A percentile compares a stretch with the other conserved stretches of the same genome.
These are phyloP conservation scores for Cyberlindnera xishuangbannaensis DNA, from an alignment of 805 yeast genomes.

Conservation along the genomic window DNA sequence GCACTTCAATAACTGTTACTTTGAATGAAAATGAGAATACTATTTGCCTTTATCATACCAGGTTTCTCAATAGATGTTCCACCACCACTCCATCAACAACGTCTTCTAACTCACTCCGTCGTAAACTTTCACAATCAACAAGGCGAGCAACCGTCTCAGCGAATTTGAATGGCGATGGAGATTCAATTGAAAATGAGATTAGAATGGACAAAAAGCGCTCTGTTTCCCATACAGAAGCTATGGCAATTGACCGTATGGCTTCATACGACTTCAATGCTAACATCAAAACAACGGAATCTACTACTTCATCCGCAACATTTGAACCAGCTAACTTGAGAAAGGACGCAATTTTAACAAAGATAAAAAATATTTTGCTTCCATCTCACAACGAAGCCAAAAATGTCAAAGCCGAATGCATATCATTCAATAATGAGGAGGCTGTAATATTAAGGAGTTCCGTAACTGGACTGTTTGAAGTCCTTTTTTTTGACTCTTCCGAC, in stretches of 20 bases:
- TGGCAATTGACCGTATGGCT: slow-evolving; percentile 41
- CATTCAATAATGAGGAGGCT: slow-evolving; percentile 53
- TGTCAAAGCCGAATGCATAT: slow-evolving; percentile 34
- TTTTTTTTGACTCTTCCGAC: slow-evolving; percentile 38
- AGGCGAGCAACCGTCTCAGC: slow-evolving; percentile 13
- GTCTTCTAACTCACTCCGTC: slow-evolving; percentile 4
- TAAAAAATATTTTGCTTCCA: slow-evolving; percentile 37
- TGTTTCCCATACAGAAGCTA: slow-evolving; percentile 33
- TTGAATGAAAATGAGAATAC: slow-evolving; percentile 39
- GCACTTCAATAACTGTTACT: slow-evolving; percentile 49
- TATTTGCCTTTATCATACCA: slow-evolving; percentile 50
- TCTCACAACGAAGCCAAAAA: slow-evolving; percentile 25
- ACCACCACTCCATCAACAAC: slow-evolving; percentile 1
- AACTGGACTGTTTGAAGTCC: slow-evolving; percentile 39
- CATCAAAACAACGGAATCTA: slow-evolving; percentile 38
- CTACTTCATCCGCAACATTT: slow-evolving; percentile 33
- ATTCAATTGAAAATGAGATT: slow-evolving; percentile 9
- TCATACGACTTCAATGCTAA: slow-evolving; percentile 38
- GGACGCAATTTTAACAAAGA: slow-evolving; percentile 64
- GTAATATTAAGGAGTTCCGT: slow-evolving; percentile 46
- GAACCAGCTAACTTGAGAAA: slow-evolving; percentile 40
- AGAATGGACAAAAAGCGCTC: slow-evolving; percentile 25
- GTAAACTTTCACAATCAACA: slow-evolving; percentile 20
- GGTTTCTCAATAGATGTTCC: slow-evolving; percentile 33
- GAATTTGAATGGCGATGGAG: slow-evolving; percentile 3